Conservation (phyloP, 495 filamentous ascomycete species). For the Penicillium turbatum region DNA sequence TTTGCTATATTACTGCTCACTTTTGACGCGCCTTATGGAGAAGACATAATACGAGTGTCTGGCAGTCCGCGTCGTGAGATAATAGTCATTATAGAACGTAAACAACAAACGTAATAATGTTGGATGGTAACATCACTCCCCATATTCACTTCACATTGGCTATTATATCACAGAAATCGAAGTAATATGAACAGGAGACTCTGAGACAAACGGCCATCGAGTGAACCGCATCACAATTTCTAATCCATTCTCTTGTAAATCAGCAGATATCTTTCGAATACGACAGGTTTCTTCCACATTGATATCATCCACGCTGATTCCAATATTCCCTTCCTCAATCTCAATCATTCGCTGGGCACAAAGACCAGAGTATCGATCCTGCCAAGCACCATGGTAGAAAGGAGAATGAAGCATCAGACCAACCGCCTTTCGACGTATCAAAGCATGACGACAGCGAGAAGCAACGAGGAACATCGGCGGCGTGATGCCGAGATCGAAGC, state of each 20-base stretch:
- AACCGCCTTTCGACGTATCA: background rate
- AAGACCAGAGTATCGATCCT: slow-evolving; percentile 7
- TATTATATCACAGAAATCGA: too few relatives aligned
- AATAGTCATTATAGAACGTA: background rate
- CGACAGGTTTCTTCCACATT: background rate
- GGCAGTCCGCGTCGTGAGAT: too few relatives aligned
- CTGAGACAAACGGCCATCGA: background rate
- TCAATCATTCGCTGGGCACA: slow-evolving; percentile 9
- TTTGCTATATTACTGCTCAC: too few relatives aligned
- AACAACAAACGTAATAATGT: too few relatives aligned
- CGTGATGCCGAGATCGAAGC: slow-evolving; percentile 6
- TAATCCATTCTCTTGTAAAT: background rate
- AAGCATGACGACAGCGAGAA: slow-evolving; percentile 4
- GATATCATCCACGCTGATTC: background rate
- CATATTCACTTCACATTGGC: too few relatives aligned
- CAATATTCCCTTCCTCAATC: background rate
- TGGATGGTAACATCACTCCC: too few relatives aligned
- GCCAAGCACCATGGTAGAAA: slow-evolving; percentile 5
- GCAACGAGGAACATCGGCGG: slow-evolving; percentile 9
- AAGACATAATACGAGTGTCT: too few relatives aligned
- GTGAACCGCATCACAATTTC: slow-evolving; percentile 3
- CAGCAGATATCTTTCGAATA: slow-evolving; percentile 6
- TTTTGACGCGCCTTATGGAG: too few relatives aligned
- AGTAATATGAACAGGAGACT: background rate
- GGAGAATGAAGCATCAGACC: background rate